Evolutionary conservation across 2,329 filamentous ascomycete genomes (phyloP).

Genomic region (Penicillium sp.): DNA sequence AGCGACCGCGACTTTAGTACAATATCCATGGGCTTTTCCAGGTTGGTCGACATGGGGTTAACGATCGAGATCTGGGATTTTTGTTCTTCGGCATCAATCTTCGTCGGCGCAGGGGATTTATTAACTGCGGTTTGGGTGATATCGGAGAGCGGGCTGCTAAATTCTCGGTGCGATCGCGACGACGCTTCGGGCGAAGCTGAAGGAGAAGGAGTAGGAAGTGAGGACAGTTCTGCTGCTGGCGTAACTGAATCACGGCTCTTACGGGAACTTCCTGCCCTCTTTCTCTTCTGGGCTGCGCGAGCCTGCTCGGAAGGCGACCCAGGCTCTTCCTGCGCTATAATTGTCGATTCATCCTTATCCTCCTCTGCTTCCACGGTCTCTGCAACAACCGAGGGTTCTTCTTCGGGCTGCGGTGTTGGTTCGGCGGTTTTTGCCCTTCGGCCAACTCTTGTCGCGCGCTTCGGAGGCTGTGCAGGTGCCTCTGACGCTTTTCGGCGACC

Average conservation of each 20-base stretch:
- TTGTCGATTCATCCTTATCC: slow-evolving; percentile 21
- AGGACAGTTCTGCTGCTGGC: slow-evolving; percentile 36
- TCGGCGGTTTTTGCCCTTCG: slow-evolving; percentile 4
- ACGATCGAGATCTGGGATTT: slow-evolving; percentile 58
- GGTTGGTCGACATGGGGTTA: slow-evolving; percentile 68
- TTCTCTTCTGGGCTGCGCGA: slow-evolving; percentile 63
- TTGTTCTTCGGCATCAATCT: slow-evolving; percentile 39
- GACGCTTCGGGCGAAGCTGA: slow-evolving; percentile 57
- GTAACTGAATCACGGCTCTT: slow-evolving; percentile 41
- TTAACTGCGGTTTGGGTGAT: slow-evolving; percentile 68
- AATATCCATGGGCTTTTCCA: slow-evolving; percentile 92
- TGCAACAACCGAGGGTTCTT: slow-evolving; percentile 58
- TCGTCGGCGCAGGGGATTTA: slow-evolving; percentile 43
- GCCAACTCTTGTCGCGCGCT: slow-evolving; percentile 8
- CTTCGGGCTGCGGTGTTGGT: slow-evolving; percentile 5
- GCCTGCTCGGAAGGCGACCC: slow-evolving; percentile 53
- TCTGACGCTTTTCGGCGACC: slow-evolving; percentile 53
- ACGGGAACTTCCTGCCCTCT: slow-evolving; percentile 50
- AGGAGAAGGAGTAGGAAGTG: slow-evolving; percentile 46
- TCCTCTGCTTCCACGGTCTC: slow-evolving; percentile 28
- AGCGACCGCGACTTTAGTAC: slow-evolving; percentile 78
- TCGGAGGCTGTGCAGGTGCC: slow-evolving; percentile 39
- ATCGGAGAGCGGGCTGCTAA: slow-evolving; percentile 59
- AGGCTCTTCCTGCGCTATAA: slow-evolving; percentile 44
- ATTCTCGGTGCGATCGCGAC: slow-evolving; percentile 26